Conservation (phyloP, 768 basidiomycete genomes). For the Sarcodon aspratus region DNA sequence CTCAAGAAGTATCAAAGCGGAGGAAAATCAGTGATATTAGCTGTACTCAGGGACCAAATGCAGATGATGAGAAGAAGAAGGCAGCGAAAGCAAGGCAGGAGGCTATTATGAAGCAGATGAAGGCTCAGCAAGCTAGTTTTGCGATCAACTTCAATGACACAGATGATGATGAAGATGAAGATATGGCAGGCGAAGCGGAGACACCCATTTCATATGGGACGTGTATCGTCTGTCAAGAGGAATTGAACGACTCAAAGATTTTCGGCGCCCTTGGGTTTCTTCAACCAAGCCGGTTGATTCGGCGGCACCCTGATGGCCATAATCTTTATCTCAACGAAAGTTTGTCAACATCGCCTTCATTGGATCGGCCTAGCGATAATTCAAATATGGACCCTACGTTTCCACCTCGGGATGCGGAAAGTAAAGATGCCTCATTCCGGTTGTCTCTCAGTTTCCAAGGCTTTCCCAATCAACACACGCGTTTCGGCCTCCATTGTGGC, state of each 20-base stretch:
- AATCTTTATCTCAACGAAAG: constrained; percentile 59
- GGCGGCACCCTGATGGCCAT: constrained; percentile 63
- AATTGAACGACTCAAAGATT: constrained; percentile 55
- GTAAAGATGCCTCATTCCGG: constrained; percentile 30
- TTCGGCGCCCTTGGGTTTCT: constrained; percentile 84
- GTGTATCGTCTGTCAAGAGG: constrained; percentile 99
- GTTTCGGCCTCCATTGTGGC: constrained; percentile 79
- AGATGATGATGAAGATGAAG: constrained; percentile 62
- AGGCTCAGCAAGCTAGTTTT: constrained; percentile 82
- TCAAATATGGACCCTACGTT: constrained; percentile 21
- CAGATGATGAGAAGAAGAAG: constrained; percentile 64
- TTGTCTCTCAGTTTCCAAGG: constrained; percentile 53
- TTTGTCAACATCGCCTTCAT: constrained; percentile 44
- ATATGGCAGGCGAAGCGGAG: constrained; percentile 36
- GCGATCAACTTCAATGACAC: constrained; percentile 66
- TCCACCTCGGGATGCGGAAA: constrained; percentile 41
- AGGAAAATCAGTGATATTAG: constrained; percentile 30
- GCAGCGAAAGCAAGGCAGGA: constrained; percentile 89
- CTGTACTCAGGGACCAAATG: constrained; percentile 26
- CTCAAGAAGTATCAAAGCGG: constrained; percentile 41
- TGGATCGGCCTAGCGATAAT: constrained; percentile 42
- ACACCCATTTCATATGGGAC: constrained; percentile 60
- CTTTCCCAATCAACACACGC: constrained; percentile 57
- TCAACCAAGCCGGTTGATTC: constrained; percentile 78
- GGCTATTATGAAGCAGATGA: constrained; percentile 93